Conservation (phyloP, 2,329 filamentous ascomycete genomes). For the Atkinsonella hypoxylon region DNA sequence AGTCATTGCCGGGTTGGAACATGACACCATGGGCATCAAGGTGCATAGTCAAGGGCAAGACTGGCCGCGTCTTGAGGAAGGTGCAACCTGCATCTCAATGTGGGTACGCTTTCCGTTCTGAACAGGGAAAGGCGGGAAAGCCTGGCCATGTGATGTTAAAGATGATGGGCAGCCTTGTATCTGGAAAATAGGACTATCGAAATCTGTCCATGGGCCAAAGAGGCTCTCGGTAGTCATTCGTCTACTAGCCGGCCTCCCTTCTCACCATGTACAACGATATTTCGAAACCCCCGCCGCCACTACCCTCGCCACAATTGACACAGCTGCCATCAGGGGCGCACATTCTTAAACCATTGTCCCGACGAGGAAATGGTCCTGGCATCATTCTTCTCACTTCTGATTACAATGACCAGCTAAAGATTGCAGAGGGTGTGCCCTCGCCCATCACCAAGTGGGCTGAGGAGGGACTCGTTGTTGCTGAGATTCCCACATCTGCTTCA, state of each 20-base stretch:
- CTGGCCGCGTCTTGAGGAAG: too few relatives aligned
- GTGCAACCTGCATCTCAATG: too few relatives aligned
- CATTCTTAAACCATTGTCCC: conserved; percentile 19
- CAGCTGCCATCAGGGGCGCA: neutral
- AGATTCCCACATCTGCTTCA: conserved; percentile 28
- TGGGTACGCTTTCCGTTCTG: too few relatives aligned
- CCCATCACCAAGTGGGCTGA: conserved; percentile 58
- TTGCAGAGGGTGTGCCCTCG: conserved; percentile 31
- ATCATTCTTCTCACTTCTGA: conserved; percentile 20
- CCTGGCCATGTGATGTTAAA: too few relatives aligned
- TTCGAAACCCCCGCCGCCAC: neutral
- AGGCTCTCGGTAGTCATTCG: neutral
- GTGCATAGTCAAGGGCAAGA: too few relatives aligned
- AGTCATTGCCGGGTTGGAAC: too few relatives aligned
- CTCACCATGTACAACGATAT: conserved; percentile 4
- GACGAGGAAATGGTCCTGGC: conserved; percentile 24
- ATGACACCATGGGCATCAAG: too few relatives aligned
- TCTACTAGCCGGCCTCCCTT: neutral
- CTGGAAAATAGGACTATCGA: too few relatives aligned
- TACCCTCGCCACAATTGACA: neutral
- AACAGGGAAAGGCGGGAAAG: too few relatives aligned
- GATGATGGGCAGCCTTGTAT: too few relatives aligned
- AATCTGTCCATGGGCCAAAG: too few relatives aligned
- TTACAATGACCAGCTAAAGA: conserved; percentile 11
- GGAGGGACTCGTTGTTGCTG: conserved; percentile 52